A percentile compares a stretch with the other conserved stretches of the same genome.
phyloP scores from a whole-genome alignment of 129 eudicot genomes.

The Chrysanthemum makinoi region DNA sequence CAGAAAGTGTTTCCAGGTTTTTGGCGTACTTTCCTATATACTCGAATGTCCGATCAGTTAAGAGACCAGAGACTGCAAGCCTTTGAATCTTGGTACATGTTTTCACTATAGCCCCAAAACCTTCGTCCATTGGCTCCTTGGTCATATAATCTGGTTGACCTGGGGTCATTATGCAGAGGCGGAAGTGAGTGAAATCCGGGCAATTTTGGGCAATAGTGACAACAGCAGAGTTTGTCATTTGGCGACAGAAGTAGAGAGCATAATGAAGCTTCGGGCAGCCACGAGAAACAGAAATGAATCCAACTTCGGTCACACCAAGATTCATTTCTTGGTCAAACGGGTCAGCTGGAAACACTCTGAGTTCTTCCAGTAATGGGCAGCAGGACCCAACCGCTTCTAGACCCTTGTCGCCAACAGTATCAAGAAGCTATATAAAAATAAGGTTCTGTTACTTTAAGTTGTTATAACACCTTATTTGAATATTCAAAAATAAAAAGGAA shows the following conservation, averaged over 20 bases:
- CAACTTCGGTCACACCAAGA: slow-evolving; percentile 67
- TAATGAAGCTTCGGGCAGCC: slow-evolving; percentile 74
- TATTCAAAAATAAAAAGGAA: not conserved
- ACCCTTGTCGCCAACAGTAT: slow-evolving; percentile 74
- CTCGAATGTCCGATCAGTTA: slow-evolving; percentile 67
- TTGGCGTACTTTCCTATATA: slow-evolving; percentile 75
- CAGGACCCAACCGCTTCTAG: slow-evolving; percentile 70
- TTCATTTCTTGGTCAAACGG: slow-evolving; percentile 51
- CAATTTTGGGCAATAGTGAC: slow-evolving; percentile 63
- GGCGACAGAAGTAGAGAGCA: slow-evolving; percentile 81
- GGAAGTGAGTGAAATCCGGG: slow-evolving; percentile 74
- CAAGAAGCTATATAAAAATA: slow-evolving; percentile 49
- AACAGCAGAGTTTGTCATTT: slow-evolving; percentile 89
- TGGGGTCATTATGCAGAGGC: slow-evolving; percentile 81
- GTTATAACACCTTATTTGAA: not conserved
- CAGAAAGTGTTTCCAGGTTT: slow-evolving; percentile 74
- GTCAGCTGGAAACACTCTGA: slow-evolving; percentile 78
- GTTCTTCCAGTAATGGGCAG: slow-evolving; percentile 81
- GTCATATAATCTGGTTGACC: slow-evolving; percentile 66
- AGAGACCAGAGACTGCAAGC: slow-evolving; percentile 67
- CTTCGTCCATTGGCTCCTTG: slow-evolving; percentile 76
- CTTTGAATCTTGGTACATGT: slow-evolving; percentile 63
- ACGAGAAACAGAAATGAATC: slow-evolving; percentile 67
- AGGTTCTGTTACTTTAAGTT: not conserved
- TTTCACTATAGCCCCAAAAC: slow-evolving; percentile 75